A percentile compares a stretch with the other conserved stretches of the same genome.
phyloP scores from a whole-genome alignment of 2,329 filamentous ascomycete species.

The Calcarisporium arbuscula region DNA sequence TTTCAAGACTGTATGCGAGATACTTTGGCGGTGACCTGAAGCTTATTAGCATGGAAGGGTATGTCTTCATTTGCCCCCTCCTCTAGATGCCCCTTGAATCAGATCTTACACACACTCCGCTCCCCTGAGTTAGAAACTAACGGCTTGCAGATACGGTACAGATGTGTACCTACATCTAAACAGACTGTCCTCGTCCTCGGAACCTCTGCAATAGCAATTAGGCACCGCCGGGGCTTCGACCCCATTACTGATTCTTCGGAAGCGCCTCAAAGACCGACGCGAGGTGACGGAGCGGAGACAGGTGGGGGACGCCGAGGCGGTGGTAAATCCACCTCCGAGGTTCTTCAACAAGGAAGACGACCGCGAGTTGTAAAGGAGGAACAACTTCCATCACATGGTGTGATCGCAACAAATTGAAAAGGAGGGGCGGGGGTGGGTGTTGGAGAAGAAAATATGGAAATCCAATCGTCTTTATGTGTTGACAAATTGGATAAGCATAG shows the following conservation, averaged over 20 bases:
- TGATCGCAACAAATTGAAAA: no score
- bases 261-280: conserved; percentile 57
- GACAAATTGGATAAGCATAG: no score
- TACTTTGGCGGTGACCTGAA: conserved; percentile 98
- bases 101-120: not conserved
- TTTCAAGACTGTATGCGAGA: conserved; percentile 85
- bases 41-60: conserved; percentile 99
- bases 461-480: no score
- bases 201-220: conserved; percentile 92
- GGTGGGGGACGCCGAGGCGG: conserved; percentile 78
- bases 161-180: conserved; percentile 98
- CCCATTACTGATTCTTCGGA: conserved; percentile 41
- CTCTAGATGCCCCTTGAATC: conserved; percentile 1
- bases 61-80: conserved; percentile 30
- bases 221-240: conserved; percentile 31
- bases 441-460: no score
- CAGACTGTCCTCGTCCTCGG: conserved; percentile 87
- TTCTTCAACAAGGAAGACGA: conserved; percentile 20
- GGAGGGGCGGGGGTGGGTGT: no score
- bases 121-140: conserved; percentile 16
- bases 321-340: conserved; percentile 52
- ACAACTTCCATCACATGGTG: no score
- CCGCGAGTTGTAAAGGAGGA: conserved; percentile 25
- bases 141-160: conserved; percentile 71
- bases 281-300: conserved; percentile 85